Evolutionary conservation across 1,284 basidiomycete species (phyloP), one percentile per base, ranked within the genome.

Genomic region (Phellinidium pouzarii): DNA sequence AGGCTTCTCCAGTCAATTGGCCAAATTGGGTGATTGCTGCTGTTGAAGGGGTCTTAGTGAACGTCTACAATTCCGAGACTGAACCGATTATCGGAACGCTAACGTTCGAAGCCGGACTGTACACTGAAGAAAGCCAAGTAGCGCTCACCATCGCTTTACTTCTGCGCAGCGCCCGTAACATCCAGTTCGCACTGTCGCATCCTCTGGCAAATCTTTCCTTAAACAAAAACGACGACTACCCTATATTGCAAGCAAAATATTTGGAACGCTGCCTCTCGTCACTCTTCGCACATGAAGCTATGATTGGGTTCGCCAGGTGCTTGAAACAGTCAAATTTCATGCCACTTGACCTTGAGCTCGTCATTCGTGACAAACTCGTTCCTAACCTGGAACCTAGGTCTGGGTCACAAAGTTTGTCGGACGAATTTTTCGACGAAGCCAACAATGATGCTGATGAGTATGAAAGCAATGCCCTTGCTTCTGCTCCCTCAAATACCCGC

Each of bases 1-100:
- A 61, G 6, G 79, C 80, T 0, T 71, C 69, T 9, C 77, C 82
- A 0, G 66, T 82, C 19, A 73, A 78, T 59, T 81, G 79, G 52
- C 83, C 80, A 2, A 64, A 66, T 14, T 71, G 71, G 46, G 80
- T 85, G 7, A 61, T 80, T 31, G 77, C 68, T 8, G 68, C 76
- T 53, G 68, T 65, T 19, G 59, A 67, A 5, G 69, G 70, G 48
- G 62, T 78, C 55, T 67, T 73, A 42, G 69, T 81, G 25, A 78
- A 82, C 59, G 70, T 77, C 4, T 61, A 65, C 57, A 53, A 72
- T 20, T 58, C 58, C 11, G 70, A 74, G 0, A 66, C 70, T 43
- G 58, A 61, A 48, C 63, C 44, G 1, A 46, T 46, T 5, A 4
- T 46, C 8, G 6, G 17, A 22, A 20, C 27, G 14, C 44, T 20